These are phyloP conservation scores for Rhexocercosporidium sp. DNA, from an alignment of 2,329 filamentous ascomycete species.

Conservation along the genomic window DNA sequence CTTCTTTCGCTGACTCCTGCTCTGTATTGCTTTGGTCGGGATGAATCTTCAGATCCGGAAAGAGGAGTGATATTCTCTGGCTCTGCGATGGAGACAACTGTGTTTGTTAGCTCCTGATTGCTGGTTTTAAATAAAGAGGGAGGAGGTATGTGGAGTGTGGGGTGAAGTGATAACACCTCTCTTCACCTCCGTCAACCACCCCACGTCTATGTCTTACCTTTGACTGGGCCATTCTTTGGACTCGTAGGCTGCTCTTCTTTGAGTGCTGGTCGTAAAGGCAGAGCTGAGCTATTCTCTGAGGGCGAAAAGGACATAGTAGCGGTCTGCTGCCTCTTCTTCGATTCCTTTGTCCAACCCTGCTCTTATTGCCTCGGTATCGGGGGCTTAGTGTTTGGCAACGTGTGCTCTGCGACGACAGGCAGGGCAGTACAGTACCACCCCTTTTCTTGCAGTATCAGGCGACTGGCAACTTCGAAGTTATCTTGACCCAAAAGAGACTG, in stretches of 20 bases:
- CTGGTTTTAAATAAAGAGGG: not conserved
- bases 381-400: not conserved
- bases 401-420: too few relatives aligned
- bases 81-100: constrained; percentile 42
- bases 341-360: not conserved
- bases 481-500: not conserved
- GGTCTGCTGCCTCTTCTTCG: not conserved
- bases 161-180: constrained; percentile 1
- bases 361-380: not conserved
- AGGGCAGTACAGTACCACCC: not conserved
- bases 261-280: constrained; percentile 36
- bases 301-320: constrained; percentile 27
- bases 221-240: constrained; percentile 35
- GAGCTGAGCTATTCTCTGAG: constrained; percentile 19
- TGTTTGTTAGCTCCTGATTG: constrained; percentile 8
- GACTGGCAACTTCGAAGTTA: not conserved
- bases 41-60: constrained; percentile 29
- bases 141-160: constrained; percentile 1
- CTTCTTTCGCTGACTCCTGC: constrained; percentile 31
- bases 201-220: constrained; percentile 32
- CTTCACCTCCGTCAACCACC: not conserved
- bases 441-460: not conserved
- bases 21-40: constrained; percentile 37
- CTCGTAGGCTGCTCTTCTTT: constrained; percentile 31
- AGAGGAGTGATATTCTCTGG: constrained; percentile 31